Conservation (phyloP, 2,329 filamentous ascomycete species). For the Purpureocillium lavendulum region DNA sequence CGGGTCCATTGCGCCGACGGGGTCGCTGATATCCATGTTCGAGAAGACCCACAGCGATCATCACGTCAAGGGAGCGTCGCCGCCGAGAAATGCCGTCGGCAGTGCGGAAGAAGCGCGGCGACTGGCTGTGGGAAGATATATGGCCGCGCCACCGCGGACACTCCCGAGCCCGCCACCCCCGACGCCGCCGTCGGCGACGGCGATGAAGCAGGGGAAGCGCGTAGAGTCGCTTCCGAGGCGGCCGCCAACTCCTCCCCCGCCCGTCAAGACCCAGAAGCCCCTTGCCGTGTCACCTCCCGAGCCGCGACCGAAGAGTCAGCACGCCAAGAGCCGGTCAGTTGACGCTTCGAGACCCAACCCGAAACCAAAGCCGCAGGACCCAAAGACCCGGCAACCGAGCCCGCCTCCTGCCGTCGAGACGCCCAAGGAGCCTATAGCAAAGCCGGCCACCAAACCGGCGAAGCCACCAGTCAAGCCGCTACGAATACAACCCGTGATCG, state of each 20-base stretch:
- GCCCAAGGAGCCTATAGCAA: not conserved
- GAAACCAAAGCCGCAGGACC: slow-evolving; percentile 16
- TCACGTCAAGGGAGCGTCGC: slow-evolving; percentile 23
- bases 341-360: slow-evolving; percentile 15
- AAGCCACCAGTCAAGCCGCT: slow-evolving; percentile 10
- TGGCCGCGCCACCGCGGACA: slow-evolving; percentile 2
- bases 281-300: not conserved
- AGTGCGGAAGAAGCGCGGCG: not conserved
- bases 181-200: not conserved
- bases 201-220: not conserved
- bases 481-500: slow-evolving; percentile 9
- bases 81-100: slow-evolving; percentile 10
- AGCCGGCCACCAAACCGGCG: not conserved
- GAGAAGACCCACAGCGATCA: slow-evolving; percentile 39
- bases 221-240: not conserved
- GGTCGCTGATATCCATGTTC: slow-evolving; percentile 60
- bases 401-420: not conserved
- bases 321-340: not conserved
- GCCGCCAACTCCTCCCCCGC: slow-evolving; percentile 2
- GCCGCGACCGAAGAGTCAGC: slow-evolving; percentile 2
- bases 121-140: slow-evolving; percentile 1
- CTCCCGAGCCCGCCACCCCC: not conserved
- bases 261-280: slow-evolving; percentile 3
- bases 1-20: slow-evolving; percentile 52
- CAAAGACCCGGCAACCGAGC: not conserved